Conservation (phyloP, 371 early-diverging fungal genomes). For the Mucor lusitanicus region DNA sequence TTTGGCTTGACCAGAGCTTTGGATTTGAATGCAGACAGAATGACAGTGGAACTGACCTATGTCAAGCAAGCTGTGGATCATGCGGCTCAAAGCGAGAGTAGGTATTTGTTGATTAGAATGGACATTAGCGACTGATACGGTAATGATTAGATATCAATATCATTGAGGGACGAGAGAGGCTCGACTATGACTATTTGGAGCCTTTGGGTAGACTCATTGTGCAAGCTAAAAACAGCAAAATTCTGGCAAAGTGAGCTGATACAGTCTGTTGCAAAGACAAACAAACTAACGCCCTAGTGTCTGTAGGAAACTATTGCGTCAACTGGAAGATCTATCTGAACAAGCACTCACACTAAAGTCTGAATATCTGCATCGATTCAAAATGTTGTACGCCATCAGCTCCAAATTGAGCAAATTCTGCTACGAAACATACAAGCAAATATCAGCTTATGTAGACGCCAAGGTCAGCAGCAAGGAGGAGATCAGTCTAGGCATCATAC, state of each 20-base stretch:
- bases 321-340: slow-evolving; percentile 64
- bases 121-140: neutral
- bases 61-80: slow-evolving; percentile 38
- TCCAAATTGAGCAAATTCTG: slow-evolving; percentile 54
- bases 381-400: slow-evolving; percentile 50
- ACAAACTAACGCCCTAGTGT: neutral
- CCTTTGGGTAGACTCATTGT: slow-evolving; percentile 55
- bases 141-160: neutral
- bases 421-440: slow-evolving; percentile 38
- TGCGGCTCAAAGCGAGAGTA: slow-evolving; percentile 36
- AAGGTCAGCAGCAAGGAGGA: slow-evolving; percentile 51
- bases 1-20: slow-evolving; percentile 54
- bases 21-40: slow-evolving; percentile 68
- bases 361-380: slow-evolving; percentile 55
- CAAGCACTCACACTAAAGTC: slow-evolving; percentile 55
- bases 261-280: neutral
- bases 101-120: neutral
- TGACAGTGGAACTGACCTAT: slow-evolving; percentile 63
- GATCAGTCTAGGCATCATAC: slow-evolving; percentile 46
- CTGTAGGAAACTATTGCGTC: slow-evolving; percentile 70
- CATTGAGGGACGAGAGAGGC: slow-evolving; percentile 50
- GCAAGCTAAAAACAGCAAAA: slow-evolving; percentile 67
- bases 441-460: slow-evolving; percentile 36
- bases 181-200: slow-evolving; percentile 61
- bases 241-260: slow-evolving; percentile 51